Percentiles rank a stretch among this genome's conserved stretches.
phyloP scores from a whole-genome alignment of 176 grass and related monocot species.

The Oryza australiensis region DNA sequence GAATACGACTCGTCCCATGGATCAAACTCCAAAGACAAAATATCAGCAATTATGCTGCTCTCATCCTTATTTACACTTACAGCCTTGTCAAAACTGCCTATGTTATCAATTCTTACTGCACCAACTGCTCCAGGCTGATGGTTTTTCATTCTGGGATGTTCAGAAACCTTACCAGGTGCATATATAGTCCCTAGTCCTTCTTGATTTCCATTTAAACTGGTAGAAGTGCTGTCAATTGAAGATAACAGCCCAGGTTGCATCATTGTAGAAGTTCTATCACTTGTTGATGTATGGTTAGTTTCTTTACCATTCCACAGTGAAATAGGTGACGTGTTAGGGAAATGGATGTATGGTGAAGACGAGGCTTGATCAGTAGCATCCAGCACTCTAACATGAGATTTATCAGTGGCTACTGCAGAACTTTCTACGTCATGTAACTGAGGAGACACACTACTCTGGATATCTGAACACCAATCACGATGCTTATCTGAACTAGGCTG shows the following conservation, averaged over 20 bases:
- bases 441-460: constrained; percentile 30
- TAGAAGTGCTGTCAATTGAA: constrained; percentile 36
- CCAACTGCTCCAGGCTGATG: constrained; percentile 35
- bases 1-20: constrained; percentile 84
- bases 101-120: constrained; percentile 38
- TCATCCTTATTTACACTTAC: constrained; percentile 77
- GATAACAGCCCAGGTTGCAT: constrained; percentile 19
- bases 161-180: constrained; percentile 40
- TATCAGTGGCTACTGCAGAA: constrained; percentile 30
- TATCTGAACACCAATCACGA: constrained; percentile 45
- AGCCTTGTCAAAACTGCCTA: constrained; percentile 55
- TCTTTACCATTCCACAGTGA: constrained; percentile 37
- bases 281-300: constrained; percentile 21
- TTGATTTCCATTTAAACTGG: constrained; percentile 39
- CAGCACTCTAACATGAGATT: constrained; percentile 17
- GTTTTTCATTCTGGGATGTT: constrained; percentile 38
- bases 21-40: constrained; percentile 84
- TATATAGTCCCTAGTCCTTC: constrained; percentile 40
- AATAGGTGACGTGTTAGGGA: constrained; percentile 29
- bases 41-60: constrained; percentile 84
- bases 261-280: constrained; percentile 30
- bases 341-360: constrained; percentile 29
- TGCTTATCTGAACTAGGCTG: constrained; percentile 42
- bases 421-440: constrained; percentile 22
- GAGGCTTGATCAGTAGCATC: constrained; percentile 31